Conservation (phyloP, 2,329 filamentous ascomycete species). For the Gaeumannomyces sp. region DNA sequence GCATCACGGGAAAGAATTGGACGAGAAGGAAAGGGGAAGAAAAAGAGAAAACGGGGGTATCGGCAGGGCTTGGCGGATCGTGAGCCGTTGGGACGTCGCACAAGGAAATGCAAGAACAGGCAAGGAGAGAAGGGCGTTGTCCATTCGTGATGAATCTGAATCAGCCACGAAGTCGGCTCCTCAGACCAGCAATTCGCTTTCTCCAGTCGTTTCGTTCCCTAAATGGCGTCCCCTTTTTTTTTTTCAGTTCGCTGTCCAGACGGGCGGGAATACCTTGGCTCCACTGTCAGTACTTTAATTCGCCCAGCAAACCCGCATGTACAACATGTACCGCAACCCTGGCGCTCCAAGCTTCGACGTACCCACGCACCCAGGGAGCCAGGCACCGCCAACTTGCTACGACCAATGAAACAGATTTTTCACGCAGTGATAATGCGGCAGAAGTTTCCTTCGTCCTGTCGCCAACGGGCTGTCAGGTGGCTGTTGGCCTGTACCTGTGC, state of each 20-base stretch:
- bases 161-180: not conserved
- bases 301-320: not conserved
- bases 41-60: not conserved
- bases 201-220: no score
- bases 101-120: not conserved
- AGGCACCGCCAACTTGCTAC: not conserved
- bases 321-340: not conserved
- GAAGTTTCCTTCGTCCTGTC: no score
- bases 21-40: not conserved
- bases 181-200: not conserved
- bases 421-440: not conserved
- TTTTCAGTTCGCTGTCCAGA: not conserved
- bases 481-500: no score
- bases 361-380: not conserved
- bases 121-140: not conserved
- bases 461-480: not conserved
- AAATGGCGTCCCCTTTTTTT: not conserved
- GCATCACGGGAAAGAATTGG: constrained; percentile 14
- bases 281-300: not conserved
- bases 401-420: not conserved
- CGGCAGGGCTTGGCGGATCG: not conserved
- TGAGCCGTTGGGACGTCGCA: not conserved
- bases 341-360: not conserved
- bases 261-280: not conserved
- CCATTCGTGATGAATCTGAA: not conserved